These are phyloP conservation scores for Petunia axillaris DNA, from an alignment of 257 asterid genomes.

Conservation along the genomic window DNA sequence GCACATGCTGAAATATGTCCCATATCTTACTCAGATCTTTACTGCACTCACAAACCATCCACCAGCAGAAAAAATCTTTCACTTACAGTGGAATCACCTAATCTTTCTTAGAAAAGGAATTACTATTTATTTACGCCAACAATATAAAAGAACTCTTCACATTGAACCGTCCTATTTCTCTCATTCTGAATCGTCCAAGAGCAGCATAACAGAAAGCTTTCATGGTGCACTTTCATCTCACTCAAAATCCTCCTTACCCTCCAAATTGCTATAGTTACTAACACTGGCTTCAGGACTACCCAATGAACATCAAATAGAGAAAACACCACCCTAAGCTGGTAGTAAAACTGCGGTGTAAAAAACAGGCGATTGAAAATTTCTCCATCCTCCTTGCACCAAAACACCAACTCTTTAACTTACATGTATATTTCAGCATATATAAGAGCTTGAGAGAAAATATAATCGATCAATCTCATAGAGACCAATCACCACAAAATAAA, in stretches of 20 bases:
- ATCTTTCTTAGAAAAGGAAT: too few species aligned
- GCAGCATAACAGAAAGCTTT: neutral
- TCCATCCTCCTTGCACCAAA: neutral
- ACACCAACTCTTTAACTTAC: neutral
- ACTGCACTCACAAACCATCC: neutral
- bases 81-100: neutral
- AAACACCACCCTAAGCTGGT: neutral
- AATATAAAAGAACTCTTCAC: neutral
- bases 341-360: neutral
- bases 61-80: conserved; percentile 2
- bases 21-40: conserved; percentile 16
- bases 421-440: neutral
- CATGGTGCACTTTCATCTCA: neutral
- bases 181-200: neutral
- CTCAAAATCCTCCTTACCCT: neutral
- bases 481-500: conserved; percentile 15
- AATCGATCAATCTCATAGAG: neutral
- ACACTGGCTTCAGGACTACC: neutral
- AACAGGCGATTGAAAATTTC: neutral
- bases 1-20: neutral
- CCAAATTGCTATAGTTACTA: neutral
- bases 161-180: neutral
- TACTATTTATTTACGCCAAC: neutral
- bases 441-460: neutral
- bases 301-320: neutral